These are phyloP conservation scores for Trichoderma aggressivum DNA, from an alignment of 2,329 filamentous ascomycete genomes.

Conservation along the genomic window DNA sequence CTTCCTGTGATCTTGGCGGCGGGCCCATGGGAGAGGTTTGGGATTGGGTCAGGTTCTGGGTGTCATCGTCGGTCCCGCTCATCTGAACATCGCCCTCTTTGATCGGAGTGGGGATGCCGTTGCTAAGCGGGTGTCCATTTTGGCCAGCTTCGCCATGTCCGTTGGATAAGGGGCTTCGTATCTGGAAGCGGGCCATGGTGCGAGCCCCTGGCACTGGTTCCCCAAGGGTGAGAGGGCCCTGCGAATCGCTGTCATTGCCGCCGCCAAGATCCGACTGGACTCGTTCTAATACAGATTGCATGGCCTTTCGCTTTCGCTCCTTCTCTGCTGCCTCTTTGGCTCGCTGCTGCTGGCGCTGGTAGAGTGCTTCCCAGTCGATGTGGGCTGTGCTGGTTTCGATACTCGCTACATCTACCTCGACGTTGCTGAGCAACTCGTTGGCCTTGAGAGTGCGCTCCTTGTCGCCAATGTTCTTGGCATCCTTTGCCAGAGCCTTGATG, in stretches of 20 bases:
- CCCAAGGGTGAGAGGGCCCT: constrained; percentile 59
- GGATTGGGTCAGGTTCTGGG: constrained; percentile 35
- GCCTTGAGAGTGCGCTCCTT: constrained; percentile 79
- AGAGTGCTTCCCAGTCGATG: constrained; percentile 78
- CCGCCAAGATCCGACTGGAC: constrained; percentile 48
- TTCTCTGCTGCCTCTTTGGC: constrained; percentile 58
- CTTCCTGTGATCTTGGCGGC: constrained; percentile 39
- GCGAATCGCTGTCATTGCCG: constrained; percentile 52
- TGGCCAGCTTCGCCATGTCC: constrained; percentile 43
- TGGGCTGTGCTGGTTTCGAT: constrained; percentile 67
- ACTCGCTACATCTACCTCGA: constrained; percentile 84
- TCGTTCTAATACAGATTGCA: constrained; percentile 52
- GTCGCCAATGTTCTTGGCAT: constrained; percentile 79
- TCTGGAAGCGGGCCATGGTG: constrained; percentile 53
- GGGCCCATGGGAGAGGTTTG: constrained; percentile 46
- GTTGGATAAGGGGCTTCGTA: constrained; percentile 58
- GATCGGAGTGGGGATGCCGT: constrained; percentile 53
- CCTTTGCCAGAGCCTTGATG: constrained; percentile 78
- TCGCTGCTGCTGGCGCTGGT: constrained; percentile 67
- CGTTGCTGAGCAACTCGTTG: constrained; percentile 87
- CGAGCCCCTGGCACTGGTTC: constrained; percentile 57
- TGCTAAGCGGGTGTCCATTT: constrained; percentile 45
- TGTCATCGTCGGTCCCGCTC: constrained; percentile 50
- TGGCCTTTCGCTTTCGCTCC: constrained; percentile 58
- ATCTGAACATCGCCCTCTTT: constrained; percentile 59